Evolutionary conservation across 495 filamentous ascomycete species (phyloP), one percentile per base, ranked within the genome.

Genomic region (Copromyces sp.): DNA sequence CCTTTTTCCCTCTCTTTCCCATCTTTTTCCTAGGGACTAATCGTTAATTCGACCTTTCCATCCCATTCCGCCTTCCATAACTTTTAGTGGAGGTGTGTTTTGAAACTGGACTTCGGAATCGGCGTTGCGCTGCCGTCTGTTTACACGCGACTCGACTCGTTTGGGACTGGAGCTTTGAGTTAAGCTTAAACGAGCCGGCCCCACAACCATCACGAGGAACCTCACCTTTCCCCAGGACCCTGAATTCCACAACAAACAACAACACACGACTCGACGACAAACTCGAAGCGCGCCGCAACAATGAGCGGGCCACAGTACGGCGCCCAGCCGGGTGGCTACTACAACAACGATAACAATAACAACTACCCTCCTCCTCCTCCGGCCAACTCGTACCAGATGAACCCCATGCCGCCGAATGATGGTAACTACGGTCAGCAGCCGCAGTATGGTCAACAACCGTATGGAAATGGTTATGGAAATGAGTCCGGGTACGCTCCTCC

Each of bases 321-420:
- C 53, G 53, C 53, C 53, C 53, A 61, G 14, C 53, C 53, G 29
- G 29, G 53, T 61, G 53, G 53, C 39, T 78, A 80, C 70, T 79
- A 77, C 71, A 73, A 73, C 69, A 71, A n/a, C n/a, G n/a, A 72
- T 35, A 70, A 73, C 7, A 73, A 73, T 71, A 70, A 72, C 39
- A 70, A 72, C 9, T 72, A 70, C 5, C 72, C 68, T 35, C 77
- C 75, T 35, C 77, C 75, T 20, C 78, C 74, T 11, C 77, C 79
- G 11, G 73, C 74, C 16, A 74, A 75, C 24, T 39, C 76, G 16
- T 80, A 80, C 70, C 77, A 77, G 69, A 77, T 73, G 73, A 74
- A 79, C 53, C 29, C 53, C 29, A 61, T 61, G 16, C 73, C 75
- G 6, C 74, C 72, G 11, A 75, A 75, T 39, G 69, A 74, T 37